Evolutionary conservation across 2,329 filamentous ascomycete species (phyloP).

Genomic region (Aspergillus brasiliensis): DNA sequence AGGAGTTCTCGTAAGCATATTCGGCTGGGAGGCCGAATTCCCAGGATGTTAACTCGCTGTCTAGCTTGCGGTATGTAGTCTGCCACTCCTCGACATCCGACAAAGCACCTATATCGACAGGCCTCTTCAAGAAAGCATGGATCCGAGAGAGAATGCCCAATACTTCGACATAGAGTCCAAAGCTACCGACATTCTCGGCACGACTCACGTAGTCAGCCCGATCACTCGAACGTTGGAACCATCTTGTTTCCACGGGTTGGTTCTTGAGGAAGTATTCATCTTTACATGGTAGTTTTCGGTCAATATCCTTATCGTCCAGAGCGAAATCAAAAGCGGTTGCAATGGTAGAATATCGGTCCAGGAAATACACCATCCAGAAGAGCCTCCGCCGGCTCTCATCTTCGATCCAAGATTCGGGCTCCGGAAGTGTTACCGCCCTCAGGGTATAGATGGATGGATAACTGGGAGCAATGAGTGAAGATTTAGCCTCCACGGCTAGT

Average conservation of each 20-base stretch:
- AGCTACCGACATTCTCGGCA: conserved; percentile 80
- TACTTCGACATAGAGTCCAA: conserved; percentile 89
- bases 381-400: conserved; percentile 81
- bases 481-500: conserved; percentile 78
- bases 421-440: conserved; percentile 79
- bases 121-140: conserved; percentile 84
- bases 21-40: conserved; percentile 80
- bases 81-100: conserved; percentile 91
- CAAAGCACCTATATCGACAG: conserved; percentile 82
- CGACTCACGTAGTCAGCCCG: conserved; percentile 66
- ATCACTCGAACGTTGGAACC: conserved; percentile 65
- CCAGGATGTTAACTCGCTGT: conserved; percentile 77
- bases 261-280: conserved; percentile 86
- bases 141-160: conserved; percentile 84
- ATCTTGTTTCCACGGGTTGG: conserved; percentile 78
- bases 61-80: conserved; percentile 79
- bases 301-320: conserved; percentile 84
- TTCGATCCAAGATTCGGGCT: conserved; percentile 82
- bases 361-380: conserved; percentile 92
- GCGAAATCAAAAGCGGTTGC: conserved; percentile 92
- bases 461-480: conserved; percentile 73
- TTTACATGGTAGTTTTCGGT: conserved; percentile 80
- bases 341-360: conserved; percentile 88
- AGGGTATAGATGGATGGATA: conserved; percentile 88
- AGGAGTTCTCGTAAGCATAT: conserved; percentile 73